A percentile compares a stretch with the other conserved stretches of the same genome.
Conservation (phyloP, 169 alveolate genomes). For the Ichthyophthirius multifiliis region DNA sequence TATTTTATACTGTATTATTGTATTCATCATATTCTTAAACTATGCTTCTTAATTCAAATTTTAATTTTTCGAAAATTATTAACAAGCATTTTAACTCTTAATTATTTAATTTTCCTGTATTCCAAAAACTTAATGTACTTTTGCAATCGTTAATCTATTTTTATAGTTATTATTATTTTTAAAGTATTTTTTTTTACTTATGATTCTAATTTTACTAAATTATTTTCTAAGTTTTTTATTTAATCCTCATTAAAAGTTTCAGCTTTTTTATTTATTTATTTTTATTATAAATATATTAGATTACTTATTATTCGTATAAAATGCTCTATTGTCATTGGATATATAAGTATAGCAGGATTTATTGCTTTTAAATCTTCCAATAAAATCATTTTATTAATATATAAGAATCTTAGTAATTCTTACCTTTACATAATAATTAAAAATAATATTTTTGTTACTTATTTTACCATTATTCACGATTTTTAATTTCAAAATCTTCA, state of each 20-base stretch:
- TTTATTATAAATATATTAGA: not conserved
- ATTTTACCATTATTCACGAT: not conserved
- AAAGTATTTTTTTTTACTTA: not conserved
- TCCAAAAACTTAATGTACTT: conserved; percentile 9
- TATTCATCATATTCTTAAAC: not conserved
- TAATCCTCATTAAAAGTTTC: not conserved
- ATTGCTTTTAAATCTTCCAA: not conserved
- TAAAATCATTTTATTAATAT: not conserved
- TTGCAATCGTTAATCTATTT: not conserved
- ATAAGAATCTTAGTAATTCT: conserved; percentile 1
- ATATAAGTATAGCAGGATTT: not conserved
- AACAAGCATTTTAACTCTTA: conserved; percentile 11
- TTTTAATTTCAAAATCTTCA: not conserved
- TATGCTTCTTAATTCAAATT: not conserved
- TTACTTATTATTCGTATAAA: conserved; percentile 17
- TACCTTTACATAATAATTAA: not conserved
- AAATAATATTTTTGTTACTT: not conserved
- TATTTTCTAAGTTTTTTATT: not conserved
- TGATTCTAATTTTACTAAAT: not conserved
- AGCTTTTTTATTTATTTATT: not conserved
- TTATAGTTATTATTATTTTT: too few species aligned
- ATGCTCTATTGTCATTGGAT: not conserved
- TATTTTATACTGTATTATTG: not conserved
- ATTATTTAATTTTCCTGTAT: not conserved
- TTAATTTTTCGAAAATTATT: conserved; percentile 10